Percentiles rank a stretch among this genome's conserved stretches.
These are phyloP conservation scores for Globisporangium barbulae DNA, from an alignment of 352 stramenopile species.

Conservation along the genomic window DNA sequence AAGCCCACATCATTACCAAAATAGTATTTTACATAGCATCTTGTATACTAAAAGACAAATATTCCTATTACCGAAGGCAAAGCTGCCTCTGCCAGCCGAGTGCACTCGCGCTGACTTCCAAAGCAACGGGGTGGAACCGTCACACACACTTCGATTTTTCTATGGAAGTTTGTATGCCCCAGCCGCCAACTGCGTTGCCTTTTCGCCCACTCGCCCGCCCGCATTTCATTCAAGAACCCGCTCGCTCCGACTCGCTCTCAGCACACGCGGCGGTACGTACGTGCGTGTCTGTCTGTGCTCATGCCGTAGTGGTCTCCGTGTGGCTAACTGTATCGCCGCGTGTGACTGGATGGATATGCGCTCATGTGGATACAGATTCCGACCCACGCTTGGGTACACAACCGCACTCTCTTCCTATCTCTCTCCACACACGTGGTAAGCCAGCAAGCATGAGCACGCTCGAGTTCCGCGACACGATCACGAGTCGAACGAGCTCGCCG, in stretches of 20 bases:
- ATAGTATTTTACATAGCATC: not conserved
- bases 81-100: not conserved
- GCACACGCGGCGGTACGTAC: conserved; percentile 6
- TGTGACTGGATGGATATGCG: not conserved
- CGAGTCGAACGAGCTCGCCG: conserved; percentile 6
- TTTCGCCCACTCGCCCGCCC: no score
- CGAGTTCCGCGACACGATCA: conserved; percentile 12
- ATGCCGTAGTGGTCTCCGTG: not conserved
- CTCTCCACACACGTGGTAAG: not conserved
- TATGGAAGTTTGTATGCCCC: conserved; percentile 7
- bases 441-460: conserved; percentile 11
- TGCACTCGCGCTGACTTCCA: conserved; percentile 2
- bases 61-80: not conserved
- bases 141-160: not conserved
- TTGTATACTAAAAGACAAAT: not conserved
- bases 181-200: not conserved
- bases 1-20: not conserved
- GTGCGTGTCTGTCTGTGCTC: not conserved
- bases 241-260: not conserved
- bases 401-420: not conserved
- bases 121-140: conserved; percentile 8
- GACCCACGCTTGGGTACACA: conserved; percentile 9
- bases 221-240: conserved; percentile 6
- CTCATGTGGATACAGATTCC: not conserved
- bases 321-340: not conserved